Base-by-base conservation (phyloP, 768 basidiomycete genomes). In the Gloeophyllum trabeum region DNA sequence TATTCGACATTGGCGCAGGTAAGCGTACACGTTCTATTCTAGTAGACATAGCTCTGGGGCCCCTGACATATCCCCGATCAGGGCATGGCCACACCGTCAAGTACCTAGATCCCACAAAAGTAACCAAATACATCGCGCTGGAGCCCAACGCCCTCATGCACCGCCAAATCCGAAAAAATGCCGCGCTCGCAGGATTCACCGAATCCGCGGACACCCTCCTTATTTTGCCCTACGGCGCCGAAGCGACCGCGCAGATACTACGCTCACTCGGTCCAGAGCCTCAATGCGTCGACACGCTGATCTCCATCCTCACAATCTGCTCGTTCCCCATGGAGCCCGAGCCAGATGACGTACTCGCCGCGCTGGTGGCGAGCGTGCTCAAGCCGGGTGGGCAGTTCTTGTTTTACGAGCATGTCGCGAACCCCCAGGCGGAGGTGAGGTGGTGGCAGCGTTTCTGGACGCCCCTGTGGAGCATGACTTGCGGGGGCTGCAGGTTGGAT, bases 391-490 rank as follows among this genome's bases (percentile, higher is more conserved):
- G 85, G 0, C 64, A 70, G 40, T 43, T 87, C 0, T 61, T 87
- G 14, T 77, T 77, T 50, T 78, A 75, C 46, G 85, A 88, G 55
- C 85, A 88, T 46, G 80, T 87, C 6, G 58, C 66, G 40, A 80
- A 69, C 48, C 70, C 63, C 28, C 7, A 37, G 1, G 41, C 50
- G 5, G 74, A 79, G 46, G 71, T 83, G 2, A 71, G 71, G 5
- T 73, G 75, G 73, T 86, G 82, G 81, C 85, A 88, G 56, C 46
- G 63, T 0, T 67, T 82, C 39, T 86, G 82, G 84, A 68, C 79
- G 2, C 83, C 83, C 0, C 4, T 85, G 3, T 88, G 85, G 85
- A 52, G 54, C 4, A 30, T 65, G 1, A 57, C 61, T 1, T 75
- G 80, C 42, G 80, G 76, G 49, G 82, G 83, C 12, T 86, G 84